Base-by-base conservation (phyloP, 495 filamentous ascomycete genomes). In the Filosporella fistucella region DNA sequence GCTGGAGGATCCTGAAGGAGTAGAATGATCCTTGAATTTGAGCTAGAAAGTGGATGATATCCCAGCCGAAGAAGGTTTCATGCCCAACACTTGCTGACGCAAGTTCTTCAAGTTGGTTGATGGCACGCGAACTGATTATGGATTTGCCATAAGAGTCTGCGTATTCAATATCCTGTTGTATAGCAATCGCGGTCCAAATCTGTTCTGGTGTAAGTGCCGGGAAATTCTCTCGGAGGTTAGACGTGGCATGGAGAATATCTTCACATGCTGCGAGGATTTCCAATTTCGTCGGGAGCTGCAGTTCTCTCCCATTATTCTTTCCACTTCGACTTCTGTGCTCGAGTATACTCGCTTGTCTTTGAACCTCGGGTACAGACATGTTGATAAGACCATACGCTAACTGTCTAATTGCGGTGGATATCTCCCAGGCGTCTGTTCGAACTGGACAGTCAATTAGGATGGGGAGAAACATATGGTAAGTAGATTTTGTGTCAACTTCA, bases 21-120 rank as follows among this genome's bases (percentile, higher is more conserved):
- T 88, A 89, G 6, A 76, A 64, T 3, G 72, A 73, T 2, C 78
- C 77, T 23, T 86, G 77, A 0, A 79, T 59, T 49, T 86, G 80
- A 4, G 82, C 83, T 11, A 70, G 56, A 10, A 85, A 69, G 39
- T 90, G 85, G 17, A 87, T 59, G 20, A 77, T 70, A 1, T 72
- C 69, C 86, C 85, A 89, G 11, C 14, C 7, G 67, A 65, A 25
- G 49, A 20, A 17, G n/a, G 12, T 2, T 53, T 39, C 17, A 63
- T 49, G 6, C 54, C 54, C 22, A 38, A 57, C 6, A 40, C 58
- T 36, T 26, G 25, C 1, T 40, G 57, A 20, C n/a, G 45, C 56
- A 11, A 17, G 11, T 34, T 57, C 42, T 1, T 45, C 41, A n/a
- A 70, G 49, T 18, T 49, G 24, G 25, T 37, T 24, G 0, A 30